These are phyloP conservation scores for Neohortaea acidophila DNA, from an alignment of 495 filamentous ascomycete genomes.

Conservation along the genomic window DNA sequence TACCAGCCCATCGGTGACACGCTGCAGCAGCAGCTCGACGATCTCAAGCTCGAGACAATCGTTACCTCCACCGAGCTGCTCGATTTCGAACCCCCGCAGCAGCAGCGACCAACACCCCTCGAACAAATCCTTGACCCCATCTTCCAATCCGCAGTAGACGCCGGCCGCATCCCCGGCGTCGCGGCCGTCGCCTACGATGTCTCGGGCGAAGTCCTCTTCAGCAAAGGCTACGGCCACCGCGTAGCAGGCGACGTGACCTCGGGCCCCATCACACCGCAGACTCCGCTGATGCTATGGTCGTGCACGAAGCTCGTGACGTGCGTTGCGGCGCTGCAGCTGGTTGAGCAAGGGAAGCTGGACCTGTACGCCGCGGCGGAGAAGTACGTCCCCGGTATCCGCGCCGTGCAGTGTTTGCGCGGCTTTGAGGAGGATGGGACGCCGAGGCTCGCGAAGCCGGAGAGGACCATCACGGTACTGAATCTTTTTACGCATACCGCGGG, in stretches of 20 bases:
- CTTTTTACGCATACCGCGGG: constrained; percentile 12
- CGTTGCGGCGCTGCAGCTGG: constrained; percentile 19
- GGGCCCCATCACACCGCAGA: neutral
- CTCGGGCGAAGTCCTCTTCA: neutral
- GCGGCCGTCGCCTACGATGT: neutral
- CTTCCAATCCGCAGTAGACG: neutral
- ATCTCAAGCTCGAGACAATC: no score
- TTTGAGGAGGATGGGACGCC: neutral
- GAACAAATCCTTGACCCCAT: constrained; percentile 1
- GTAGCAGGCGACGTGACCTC: neutral
- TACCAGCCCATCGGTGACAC: no score
- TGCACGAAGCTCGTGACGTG: constrained; percentile 19
- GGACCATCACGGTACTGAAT: neutral
- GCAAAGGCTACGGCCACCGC: constrained; percentile 2
- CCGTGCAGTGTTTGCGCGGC: neutral
- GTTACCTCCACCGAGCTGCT: no score
- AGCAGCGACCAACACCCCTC: no score
- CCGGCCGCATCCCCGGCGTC: neutral
- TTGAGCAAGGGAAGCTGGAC: constrained; percentile 18
- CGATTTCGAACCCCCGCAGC: no score
- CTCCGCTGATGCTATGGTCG: neutral
- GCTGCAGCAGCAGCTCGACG: no score
- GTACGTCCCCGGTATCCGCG: constrained; percentile 5
- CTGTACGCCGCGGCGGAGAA: constrained; percentile 17
- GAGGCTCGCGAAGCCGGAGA: neutral